Percentiles rank a stretch among this genome's conserved stretches.
Evolutionary conservation across 257 asterid species (phyloP).

Genomic region (Fraxinus quadrangulata): DNA sequence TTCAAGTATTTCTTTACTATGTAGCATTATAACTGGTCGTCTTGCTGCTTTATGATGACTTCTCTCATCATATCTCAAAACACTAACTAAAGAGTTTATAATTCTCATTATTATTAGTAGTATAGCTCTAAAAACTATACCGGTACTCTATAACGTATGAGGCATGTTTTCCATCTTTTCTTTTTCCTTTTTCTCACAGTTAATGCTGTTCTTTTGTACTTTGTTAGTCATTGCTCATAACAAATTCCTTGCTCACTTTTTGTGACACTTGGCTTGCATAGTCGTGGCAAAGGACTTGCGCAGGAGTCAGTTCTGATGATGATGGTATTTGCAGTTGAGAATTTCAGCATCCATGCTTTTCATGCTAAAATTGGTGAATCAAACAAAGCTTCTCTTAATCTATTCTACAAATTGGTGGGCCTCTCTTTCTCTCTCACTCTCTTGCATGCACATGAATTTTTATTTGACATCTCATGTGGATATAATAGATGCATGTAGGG

Average conservation of each 20-base stretch:
- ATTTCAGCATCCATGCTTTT: slow-evolving; percentile 53
- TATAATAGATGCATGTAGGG: no score
- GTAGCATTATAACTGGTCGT: not conserved
- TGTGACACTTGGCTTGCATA: slow-evolving; percentile 27
- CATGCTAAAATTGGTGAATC: slow-evolving; percentile 75
- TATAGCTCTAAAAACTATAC: not conserved
- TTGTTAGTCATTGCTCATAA: not conserved
- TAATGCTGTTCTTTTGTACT: not conserved
- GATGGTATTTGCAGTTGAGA: slow-evolving; percentile 80
- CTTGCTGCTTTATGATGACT: not conserved
- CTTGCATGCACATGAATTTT: not conserved
- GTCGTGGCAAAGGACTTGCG: slow-evolving; percentile 94
- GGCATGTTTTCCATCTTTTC: not conserved
- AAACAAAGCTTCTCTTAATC: slow-evolving; percentile 70
- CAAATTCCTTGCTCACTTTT: not conserved
- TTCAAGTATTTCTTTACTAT: not conserved
- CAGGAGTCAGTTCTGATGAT: slow-evolving; percentile 75
- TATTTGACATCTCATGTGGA: not conserved
- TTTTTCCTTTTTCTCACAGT: no score
- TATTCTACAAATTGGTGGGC: slow-evolving; percentile 74
- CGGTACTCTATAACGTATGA: not conserved
- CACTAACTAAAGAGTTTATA: not conserved
- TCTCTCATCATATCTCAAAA: not conserved
- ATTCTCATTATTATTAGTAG: not conserved
- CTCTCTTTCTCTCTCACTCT: slow-evolving; percentile 24